Percentiles rank a stretch among this genome's conserved stretches.
Evolutionary conservation across 179 eudicot genomes (phyloP).

Genomic region (Drosera spatulata): DNA sequence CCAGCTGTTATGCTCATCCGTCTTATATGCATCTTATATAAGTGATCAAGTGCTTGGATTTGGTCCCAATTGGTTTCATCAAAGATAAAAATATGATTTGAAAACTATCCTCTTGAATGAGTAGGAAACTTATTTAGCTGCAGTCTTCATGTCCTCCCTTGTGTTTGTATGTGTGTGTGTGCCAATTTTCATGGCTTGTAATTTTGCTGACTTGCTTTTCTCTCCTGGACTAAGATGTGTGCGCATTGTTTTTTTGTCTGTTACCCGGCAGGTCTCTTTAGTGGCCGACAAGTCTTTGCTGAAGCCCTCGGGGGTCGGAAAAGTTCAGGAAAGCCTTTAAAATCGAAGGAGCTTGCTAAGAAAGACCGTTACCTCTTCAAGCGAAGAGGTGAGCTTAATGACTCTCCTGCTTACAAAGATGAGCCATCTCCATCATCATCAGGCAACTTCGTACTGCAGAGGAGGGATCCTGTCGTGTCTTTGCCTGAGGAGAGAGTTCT

Average conservation of each 20-base stretch:
- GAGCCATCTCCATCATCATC: constrained; percentile 20
- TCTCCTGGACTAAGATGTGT: no score
- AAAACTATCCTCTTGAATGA: no score
- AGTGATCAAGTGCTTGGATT: no score
- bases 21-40: no score
- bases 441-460: constrained; percentile 39
- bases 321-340: constrained; percentile 34
- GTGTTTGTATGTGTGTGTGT: background rate
- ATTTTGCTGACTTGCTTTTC: no score
- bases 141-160: constrained; percentile 4
- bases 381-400: constrained; percentile 55
- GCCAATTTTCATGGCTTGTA: constrained; percentile 34
- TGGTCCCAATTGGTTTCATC: no score
- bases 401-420: constrained; percentile 25
- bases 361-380: constrained; percentile 72
- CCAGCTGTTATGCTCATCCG: no score
- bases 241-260: constrained; percentile 1
- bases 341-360: constrained; percentile 33
- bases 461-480: constrained; percentile 20
- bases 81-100: no score
- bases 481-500: constrained; percentile 11
- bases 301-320: constrained; percentile 61
- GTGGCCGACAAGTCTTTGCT: constrained; percentile 74
- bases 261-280: constrained; percentile 64
- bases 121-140: constrained; percentile 1